Conservation (phyloP, 2,329 filamentous ascomycete species). For the Paraphaeosphaeria sporulosa region DNA sequence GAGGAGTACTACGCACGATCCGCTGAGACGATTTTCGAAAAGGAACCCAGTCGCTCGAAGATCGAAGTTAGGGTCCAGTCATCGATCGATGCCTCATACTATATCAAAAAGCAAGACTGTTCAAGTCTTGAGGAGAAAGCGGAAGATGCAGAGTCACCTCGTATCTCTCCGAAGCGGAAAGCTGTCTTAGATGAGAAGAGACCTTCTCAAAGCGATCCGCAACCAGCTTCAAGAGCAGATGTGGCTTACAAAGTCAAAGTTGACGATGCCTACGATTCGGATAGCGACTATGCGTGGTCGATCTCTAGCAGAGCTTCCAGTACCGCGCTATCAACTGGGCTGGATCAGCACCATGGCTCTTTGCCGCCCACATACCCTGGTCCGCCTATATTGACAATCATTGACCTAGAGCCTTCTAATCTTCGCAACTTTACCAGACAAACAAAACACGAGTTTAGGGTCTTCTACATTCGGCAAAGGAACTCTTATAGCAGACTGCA, state of each 20-base stretch:
- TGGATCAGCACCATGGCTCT: conserved; percentile 21
- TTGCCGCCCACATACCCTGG: conserved; percentile 23
- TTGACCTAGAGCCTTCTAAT: conserved; percentile 12
- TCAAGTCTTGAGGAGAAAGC: not conserved
- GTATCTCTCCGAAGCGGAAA: not conserved
- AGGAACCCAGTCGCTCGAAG: conserved; percentile 10
- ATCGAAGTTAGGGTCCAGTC: conserved; percentile 26
- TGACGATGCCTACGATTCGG: conserved; percentile 7
- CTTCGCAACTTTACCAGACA: conserved; percentile 14
- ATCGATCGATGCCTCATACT: conserved; percentile 7
- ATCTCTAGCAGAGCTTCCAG: conserved; percentile 26
- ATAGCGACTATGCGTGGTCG: conserved; percentile 17
- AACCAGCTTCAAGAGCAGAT: not conserved
- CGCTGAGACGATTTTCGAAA: conserved; percentile 22
- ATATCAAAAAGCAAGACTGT: not conserved
- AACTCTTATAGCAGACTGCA: conserved; percentile 27
- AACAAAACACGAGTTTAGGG: conserved; percentile 26
- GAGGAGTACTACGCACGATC: conserved; percentile 26
- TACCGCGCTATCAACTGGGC: conserved; percentile 18
- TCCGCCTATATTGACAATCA: conserved; percentile 16
- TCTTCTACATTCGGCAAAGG: conserved; percentile 30
- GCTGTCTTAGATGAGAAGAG: not conserved
- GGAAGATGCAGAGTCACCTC: not conserved
- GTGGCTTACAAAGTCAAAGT: not conserved
- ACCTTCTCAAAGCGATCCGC: not conserved